Evolutionary conservation across 305 asterid species (phyloP).

Genomic region (Striga hermonthica): DNA sequence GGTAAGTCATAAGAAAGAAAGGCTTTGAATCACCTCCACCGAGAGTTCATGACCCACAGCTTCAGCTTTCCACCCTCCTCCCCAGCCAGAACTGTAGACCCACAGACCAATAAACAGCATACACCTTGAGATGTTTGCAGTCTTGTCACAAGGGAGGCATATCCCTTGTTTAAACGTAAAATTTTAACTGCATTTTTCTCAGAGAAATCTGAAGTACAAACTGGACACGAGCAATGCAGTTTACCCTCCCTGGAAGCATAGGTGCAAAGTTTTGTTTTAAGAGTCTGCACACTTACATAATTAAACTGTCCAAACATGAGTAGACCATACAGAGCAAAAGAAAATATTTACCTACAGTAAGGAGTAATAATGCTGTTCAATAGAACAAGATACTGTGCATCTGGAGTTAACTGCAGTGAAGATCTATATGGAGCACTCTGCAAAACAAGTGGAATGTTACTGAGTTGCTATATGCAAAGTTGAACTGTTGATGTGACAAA

Average conservation of each 20-base stretch:
- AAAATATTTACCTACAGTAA: slow-evolving; percentile 63
- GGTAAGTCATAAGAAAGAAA: slow-evolving; percentile 17
- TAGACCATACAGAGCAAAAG: slow-evolving; percentile 19
- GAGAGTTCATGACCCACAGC: slow-evolving; percentile 82
- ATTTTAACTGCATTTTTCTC: slow-evolving; percentile 72
- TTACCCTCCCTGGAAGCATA: slow-evolving; percentile 59
- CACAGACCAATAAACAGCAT: slow-evolving; percentile 71
- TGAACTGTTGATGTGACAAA: slow-evolving; percentile 25
- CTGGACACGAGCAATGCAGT: slow-evolving; percentile 59
- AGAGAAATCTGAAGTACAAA: slow-evolving; percentile 53
- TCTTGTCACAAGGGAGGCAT: slow-evolving; percentile 54
- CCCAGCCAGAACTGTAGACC: slow-evolving; percentile 69
- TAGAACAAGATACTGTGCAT: slow-evolving; percentile 65
- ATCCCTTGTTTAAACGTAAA: slow-evolving; percentile 62
- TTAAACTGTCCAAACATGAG: slow-evolving; percentile 26
- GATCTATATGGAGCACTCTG: slow-evolving; percentile 61
- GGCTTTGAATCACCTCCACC: slow-evolving; percentile 70
- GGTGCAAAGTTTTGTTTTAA: slow-evolving; percentile 30
- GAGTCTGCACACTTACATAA: slow-evolving; percentile 20
- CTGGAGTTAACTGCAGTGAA: slow-evolving; percentile 71
- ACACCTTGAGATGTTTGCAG: slow-evolving; percentile 56
- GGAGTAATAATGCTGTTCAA: slow-evolving; percentile 64
- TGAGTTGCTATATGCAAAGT: slow-evolving; percentile 26
- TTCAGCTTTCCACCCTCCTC: slow-evolving; percentile 81
- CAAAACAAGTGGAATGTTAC: slow-evolving; percentile 30